Evolutionary conservation across 2,329 filamentous ascomycete species (phyloP), one percentile per base, ranked within the genome.

Genomic region (Phyllosticta citribraziliensis): DNA sequence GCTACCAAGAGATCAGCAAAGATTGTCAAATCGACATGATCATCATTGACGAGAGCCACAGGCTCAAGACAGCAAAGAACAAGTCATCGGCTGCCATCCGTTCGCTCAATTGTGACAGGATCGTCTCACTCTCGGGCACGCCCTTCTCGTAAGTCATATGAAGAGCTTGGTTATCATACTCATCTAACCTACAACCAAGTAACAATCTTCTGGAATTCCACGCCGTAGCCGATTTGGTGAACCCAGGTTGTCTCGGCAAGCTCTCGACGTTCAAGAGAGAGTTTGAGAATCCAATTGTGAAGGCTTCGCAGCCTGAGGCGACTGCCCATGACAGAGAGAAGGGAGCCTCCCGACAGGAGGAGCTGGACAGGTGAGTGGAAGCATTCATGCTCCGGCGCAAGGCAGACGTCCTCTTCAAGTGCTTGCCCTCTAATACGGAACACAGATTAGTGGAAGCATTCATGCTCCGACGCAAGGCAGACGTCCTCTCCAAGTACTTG

Each of bases 161-260:
- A 22, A 22, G 22, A 22, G 22, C 22, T 22, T 22, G 22, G 22
- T 22, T 22, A 22, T 22, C 22, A 22, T 3, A 22, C 22, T 22
- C 22, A 22, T 22, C 22, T 22, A 22, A 22, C 22, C 22, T 22
- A 22, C 22, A 22, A 22, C 22, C 22, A 22, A 22, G 22, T 22
- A 88, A 88, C 63, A 85, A 88, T 65, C 72, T 88, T 40, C 80
- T 79, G 58, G 85, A 88, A 65, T 88, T 88, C 71, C 87, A 82
- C 68, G 82, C 82, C 8, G 85, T 86, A 68, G 84, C 87, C 24
- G 85, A 88, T 66, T 83, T 88, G 65, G 84, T 88, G 65, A 88
- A 88, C 66, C 85, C 86, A 19, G 84, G 84, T 12, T 74, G 86
- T 20, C 74, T 88, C 20, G 84, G 84, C 25, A 84, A 80, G 60